Percentiles rank a stretch among this genome's conserved stretches.
phyloP scores from a whole-genome alignment of 306 rosid species.

The Myrica gale region DNA sequence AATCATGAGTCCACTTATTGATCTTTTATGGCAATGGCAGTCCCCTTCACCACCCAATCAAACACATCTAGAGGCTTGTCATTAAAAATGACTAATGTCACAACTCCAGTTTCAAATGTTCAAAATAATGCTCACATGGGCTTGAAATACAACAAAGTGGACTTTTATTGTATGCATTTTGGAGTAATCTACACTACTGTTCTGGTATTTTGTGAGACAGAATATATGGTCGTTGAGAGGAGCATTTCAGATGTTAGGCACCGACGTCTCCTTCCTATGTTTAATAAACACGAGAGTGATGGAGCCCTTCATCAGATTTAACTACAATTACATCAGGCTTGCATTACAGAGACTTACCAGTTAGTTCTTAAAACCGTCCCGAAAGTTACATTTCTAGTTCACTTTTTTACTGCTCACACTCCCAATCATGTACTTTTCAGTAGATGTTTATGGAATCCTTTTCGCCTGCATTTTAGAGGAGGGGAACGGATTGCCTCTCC shows the following conservation, averaged over 20 bases:
- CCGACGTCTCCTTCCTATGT: background rate
- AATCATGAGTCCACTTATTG: background rate
- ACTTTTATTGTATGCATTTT: background rate
- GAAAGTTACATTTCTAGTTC: background rate
- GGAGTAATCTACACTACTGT: conserved; percentile 5
- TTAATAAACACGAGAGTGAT: background rate
- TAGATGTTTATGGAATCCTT: no score
- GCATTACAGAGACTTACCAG: background rate
- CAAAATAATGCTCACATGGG: background rate
- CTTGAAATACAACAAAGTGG: conserved; percentile 15
- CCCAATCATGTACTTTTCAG: no score
- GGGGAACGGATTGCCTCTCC: no score
- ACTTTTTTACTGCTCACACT: background rate
- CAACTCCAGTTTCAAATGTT: background rate
- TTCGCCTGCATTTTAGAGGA: no score
- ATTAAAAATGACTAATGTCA: background rate
- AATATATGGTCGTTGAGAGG: conserved; percentile 16
- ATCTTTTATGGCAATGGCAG: conserved; percentile 8
- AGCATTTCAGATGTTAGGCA: background rate
- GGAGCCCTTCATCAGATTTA: background rate
- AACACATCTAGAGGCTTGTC: background rate
- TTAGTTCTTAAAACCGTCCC: background rate
- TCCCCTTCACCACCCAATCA: conserved; percentile 1
- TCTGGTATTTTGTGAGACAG: background rate
- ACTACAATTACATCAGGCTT: background rate